Evolutionary conservation across 2,329 filamentous ascomycete genomes (phyloP), one percentile per base, ranked within the genome.

Genomic region (Teratosphaeria viscida): DNA sequence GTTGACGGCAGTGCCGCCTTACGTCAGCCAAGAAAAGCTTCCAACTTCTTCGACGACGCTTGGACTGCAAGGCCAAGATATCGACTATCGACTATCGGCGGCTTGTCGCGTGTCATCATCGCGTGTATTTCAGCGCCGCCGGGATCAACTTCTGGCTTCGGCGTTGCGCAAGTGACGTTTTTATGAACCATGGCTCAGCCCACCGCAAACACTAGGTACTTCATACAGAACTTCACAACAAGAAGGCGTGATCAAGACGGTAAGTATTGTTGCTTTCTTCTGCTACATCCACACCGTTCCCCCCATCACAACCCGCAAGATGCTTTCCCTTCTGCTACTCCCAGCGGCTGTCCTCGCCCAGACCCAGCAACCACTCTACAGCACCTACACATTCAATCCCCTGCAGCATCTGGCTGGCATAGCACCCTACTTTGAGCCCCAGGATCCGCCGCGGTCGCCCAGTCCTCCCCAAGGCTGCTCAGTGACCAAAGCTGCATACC

Each of bases 401-500:
- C 66, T 81, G 23, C 63, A 78, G 62, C 79, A 81, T 68, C 72
- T 81, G 2, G 75, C 79, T 29, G 79, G 79, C 55, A 78, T 79
- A 34, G 73, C 78, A 12, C 78, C 79, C 0, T 79, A 79, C 66
- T 81, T 79, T 62, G 76, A 80, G 64, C 77, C 77, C 14, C 67
- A 74, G 11, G 75, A 78, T 59, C 77, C 78, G 35, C 71, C 74
- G 39, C 74, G 77, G 58, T 75, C 79, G 60, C 78, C 77, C 1
- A 70, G 73, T 54, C 73, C 78, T 37, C 77, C 79, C 10, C 77
- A 78, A 68, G 78, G 79, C 59, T 81, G 79, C 72, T 77, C 79
- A 63, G 77, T 80, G 29, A 79, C 76, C 10, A 70, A 76, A 56
- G 78, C 77, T 10, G 74, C 78, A 5, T 79, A 80, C 62, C 74